These are phyloP conservation scores for Pleurotus eryngii DNA, from an alignment of 768 basidiomycete species.

Conservation along the genomic window DNA sequence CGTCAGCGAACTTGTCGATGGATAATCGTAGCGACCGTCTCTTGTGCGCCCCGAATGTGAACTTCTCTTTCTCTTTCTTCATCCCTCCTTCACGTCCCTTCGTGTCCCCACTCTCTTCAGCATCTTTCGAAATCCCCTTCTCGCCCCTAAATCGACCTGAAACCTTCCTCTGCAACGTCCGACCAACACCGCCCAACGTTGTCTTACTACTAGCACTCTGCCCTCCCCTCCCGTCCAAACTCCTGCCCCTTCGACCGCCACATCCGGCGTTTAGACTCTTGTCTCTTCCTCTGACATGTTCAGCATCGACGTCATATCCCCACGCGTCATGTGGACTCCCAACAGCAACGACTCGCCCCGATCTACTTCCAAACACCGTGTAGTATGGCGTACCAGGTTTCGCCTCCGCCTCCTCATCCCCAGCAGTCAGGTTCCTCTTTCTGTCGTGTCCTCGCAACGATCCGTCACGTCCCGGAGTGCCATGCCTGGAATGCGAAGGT, in stretches of 20 bases:
- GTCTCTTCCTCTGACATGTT: neutral
- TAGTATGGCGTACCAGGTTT: conserved; percentile 43
- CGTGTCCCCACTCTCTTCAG: conserved; percentile 9
- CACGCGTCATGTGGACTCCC: conserved; percentile 37
- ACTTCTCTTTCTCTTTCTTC: conserved; percentile 13
- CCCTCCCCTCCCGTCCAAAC: conserved; percentile 1
- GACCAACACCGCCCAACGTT: conserved; percentile 14
- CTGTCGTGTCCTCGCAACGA: conserved; percentile 6
- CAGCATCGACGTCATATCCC: conserved; percentile 17
- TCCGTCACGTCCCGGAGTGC: neutral
- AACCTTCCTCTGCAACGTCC: conserved; percentile 30
- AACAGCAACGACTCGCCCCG: conserved; percentile 41
- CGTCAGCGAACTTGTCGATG: conserved; percentile 25
- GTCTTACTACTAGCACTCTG: conserved; percentile 6
- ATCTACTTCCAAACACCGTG: conserved; percentile 48
- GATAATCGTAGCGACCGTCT: conserved; percentile 29
- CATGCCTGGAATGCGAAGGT: neutral
- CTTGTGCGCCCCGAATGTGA: conserved; percentile 14
- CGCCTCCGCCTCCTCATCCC: conserved; percentile 20
- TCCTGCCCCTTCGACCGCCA: conserved; percentile 8
- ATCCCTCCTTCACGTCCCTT: conserved; percentile 10
- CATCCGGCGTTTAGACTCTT: conserved; percentile 1
- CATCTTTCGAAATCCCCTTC: conserved; percentile 13
- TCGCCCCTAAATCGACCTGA: conserved; percentile 27
- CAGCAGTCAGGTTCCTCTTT: conserved; percentile 12